Evolutionary conservation across 2,329 filamentous ascomycete genomes (phyloP), one percentile per base, ranked within the genome.

Genomic region (Beauveria scarabaeidicola): DNA sequence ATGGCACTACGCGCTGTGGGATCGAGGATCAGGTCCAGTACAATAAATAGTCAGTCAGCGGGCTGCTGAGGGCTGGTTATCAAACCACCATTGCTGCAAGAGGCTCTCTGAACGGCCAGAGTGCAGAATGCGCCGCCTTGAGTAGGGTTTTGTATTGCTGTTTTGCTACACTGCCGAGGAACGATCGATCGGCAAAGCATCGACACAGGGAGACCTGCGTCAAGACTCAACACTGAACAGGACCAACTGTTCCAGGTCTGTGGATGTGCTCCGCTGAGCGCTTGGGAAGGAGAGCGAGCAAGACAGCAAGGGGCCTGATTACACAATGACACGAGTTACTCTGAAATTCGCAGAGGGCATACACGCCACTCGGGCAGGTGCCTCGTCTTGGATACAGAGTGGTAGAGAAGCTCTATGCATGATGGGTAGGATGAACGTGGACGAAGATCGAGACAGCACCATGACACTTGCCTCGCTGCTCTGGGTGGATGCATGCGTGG

Each of bases 401-500:
- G 13, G 11, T 36, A 21, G 5, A 36, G 11, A 13, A 13, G 46
- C 9, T 11, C 27, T 17, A 7, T 32, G 48, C 29, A 17, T 29
- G 50, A 17, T 15, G 27, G 21, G 7, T 7, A 47, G 23, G 23
- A 50, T 40, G 32, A 40, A 32, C 17, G 10, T 25, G 32, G 25
- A 29, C 17, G 23, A 50, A 17, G 3, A 43, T 51, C 25, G 21
- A 48, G 23, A 50, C 55, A 41, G 46, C 55, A 58, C 55, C 46
- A 43, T 46, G 55, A 43, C 55, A 57, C 54, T 41, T 57, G 32
- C 44, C 32, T 50, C 27, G 27, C 41, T 56, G 32, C 21, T 21
- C 54, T 25, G 32, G 27, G 17, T 46, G 17, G 46, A 58, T 41
- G 55, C 47, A 58, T 52, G 55, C 46, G 44, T 58, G 55, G 51